These are phyloP conservation scores for Colletotrichum incanum DNA, from an alignment of 2,329 filamentous ascomycete species.

Conservation along the genomic window DNA sequence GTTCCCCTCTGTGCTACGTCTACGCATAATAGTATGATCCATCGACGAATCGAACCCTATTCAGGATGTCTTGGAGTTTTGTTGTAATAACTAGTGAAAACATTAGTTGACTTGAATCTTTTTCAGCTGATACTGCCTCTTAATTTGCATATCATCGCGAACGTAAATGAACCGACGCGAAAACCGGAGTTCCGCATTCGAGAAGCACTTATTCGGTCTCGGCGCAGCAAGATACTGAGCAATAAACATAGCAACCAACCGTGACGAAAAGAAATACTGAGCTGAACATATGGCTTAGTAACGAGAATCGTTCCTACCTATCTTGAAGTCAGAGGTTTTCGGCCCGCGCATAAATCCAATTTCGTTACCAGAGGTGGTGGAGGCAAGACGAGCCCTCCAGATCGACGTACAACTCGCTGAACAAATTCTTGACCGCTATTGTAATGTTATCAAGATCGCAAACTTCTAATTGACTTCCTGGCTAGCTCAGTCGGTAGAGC, in stretches of 20 bases:
- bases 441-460: not conserved
- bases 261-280: no score
- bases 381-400: not conserved
- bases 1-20: conserved; percentile 55
- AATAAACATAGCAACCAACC: no score
- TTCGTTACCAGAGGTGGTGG: not conserved
- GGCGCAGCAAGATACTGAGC: no score
- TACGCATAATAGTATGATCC: conserved; percentile 42
- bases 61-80: rapidly evolving
- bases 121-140: not conserved
- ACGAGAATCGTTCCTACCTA: no score
- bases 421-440: not conserved
- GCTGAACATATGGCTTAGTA: no score
- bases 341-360: not conserved
- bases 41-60: no score
- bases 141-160: not conserved
- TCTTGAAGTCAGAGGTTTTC: no score
- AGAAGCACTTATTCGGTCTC: no score
- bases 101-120: not conserved
- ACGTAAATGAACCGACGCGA: no score
- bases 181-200: no score
- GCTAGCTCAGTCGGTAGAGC: conserved; percentile 81
- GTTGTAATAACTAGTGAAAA: not conserved
- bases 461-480: conserved; percentile 51
- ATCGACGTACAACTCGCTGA: not conserved